Percentiles rank a stretch among this genome's conserved stretches.
These are phyloP conservation scores for Hirschfeldia incana DNA, from an alignment of 345 rosid genomes.

Conservation along the genomic window DNA sequence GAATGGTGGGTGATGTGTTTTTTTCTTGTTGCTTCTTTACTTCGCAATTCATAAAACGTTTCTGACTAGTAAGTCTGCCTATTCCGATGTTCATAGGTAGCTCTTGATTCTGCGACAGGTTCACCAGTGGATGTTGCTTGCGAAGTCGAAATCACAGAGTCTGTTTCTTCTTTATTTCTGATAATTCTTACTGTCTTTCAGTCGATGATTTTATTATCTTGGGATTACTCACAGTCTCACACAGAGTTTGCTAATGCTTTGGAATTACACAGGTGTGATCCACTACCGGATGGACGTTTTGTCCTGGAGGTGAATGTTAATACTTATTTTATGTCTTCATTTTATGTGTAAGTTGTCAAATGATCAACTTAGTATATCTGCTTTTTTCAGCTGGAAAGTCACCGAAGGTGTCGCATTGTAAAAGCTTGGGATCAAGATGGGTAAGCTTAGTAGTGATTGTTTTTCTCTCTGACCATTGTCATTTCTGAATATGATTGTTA, in stretches of 20 bases:
- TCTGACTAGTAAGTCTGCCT: slow-evolving; percentile 14
- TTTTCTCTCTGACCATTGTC: neutral
- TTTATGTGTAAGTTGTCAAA: neutral
- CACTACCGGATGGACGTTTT: slow-evolving; percentile 91
- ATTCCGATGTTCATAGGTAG: slow-evolving; percentile 56
- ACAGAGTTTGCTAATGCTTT: slow-evolving; percentile 21
- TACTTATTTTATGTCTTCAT: slow-evolving; percentile 1
- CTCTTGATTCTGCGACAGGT: slow-evolving; percentile 67
- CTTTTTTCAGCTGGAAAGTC: slow-evolving; percentile 70
- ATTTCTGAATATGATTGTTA: neutral
- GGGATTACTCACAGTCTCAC: slow-evolving; percentile 1
- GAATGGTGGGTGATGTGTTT: slow-evolving; percentile 63
- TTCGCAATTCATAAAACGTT: slow-evolving; percentile 8
- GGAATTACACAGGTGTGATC: slow-evolving; percentile 71
- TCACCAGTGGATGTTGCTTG: slow-evolving; percentile 83
- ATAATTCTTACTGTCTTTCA: neutral
- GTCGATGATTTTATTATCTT: neutral
- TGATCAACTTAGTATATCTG: slow-evolving; percentile 17
- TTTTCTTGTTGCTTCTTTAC: slow-evolving; percentile 18
- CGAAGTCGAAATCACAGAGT: slow-evolving; percentile 99
- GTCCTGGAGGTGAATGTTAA: slow-evolving; percentile 63
- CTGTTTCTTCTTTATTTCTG: slow-evolving; percentile 37
- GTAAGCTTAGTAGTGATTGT: slow-evolving; percentile 45
- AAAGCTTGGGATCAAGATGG: slow-evolving; percentile 96
- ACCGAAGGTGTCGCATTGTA: slow-evolving; percentile 73